phyloP scores from a whole-genome alignment of 305 asterid genomes.

The Fraxinus velutina region DNA sequence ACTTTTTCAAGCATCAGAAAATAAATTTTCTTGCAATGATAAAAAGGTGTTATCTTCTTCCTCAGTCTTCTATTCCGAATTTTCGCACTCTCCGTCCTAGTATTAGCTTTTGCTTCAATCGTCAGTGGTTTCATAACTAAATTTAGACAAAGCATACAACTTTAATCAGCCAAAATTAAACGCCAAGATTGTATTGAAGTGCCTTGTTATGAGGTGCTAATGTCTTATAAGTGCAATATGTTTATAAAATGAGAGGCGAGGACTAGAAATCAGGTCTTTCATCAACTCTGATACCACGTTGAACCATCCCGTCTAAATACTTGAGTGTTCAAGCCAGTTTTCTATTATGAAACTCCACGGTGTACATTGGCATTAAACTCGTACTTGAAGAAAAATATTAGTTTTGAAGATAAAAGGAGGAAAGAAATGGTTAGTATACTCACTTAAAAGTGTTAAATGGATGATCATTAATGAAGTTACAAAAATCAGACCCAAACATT shows the following conservation, averaged over 20 bases:
- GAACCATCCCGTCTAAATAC: neutral
- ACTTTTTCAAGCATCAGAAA: too few species aligned
- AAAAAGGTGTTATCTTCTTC: too few species aligned
- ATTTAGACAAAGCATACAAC: conserved; percentile 19
- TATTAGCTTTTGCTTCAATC: conserved; percentile 53
- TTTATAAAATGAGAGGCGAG: too few species aligned
- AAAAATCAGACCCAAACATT: conserved; percentile 42
- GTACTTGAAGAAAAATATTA: neutral
- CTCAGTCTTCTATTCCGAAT: too few species aligned
- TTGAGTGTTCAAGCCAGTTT: neutral
- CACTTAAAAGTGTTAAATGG: conserved; percentile 35
- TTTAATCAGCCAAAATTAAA: neutral
- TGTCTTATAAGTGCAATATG: neutral
- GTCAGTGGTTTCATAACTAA: conserved; percentile 47
- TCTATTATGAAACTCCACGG: neutral
- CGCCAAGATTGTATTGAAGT: neutral
- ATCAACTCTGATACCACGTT: neutral
- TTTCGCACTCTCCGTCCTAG: neutral
- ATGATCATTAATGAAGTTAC: conserved; percentile 22
- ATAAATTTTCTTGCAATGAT: too few species aligned
- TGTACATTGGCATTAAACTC: neutral
- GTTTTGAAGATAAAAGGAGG: neutral
- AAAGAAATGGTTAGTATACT: conserved; percentile 20
- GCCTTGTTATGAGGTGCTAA: neutral
- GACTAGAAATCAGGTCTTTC: neutral